These are phyloP conservation scores for Pythium volutum DNA, from an alignment of 352 stramenopile genomes.

Conservation along the genomic window DNA sequence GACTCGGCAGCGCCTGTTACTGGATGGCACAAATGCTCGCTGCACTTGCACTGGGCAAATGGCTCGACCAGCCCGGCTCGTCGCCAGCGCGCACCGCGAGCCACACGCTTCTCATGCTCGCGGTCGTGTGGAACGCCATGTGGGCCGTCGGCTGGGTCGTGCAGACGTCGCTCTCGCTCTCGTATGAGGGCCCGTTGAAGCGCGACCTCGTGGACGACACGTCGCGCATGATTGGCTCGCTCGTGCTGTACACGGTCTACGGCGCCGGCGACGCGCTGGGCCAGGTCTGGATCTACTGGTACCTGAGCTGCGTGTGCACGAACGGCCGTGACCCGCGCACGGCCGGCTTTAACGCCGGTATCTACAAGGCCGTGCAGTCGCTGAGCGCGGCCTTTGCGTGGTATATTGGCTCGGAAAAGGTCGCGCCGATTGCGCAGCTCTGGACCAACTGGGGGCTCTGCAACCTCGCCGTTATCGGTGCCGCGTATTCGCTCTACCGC, in stretches of 20 bases:
- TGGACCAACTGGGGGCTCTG: constrained; percentile 36
- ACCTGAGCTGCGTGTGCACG: constrained; percentile 46
- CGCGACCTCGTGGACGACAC: constrained; percentile 28
- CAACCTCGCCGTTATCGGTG: constrained; percentile 19
- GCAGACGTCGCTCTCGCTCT: constrained; percentile 23
- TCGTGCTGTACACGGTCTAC: constrained; percentile 66
- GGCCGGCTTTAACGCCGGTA: constrained; percentile 45
- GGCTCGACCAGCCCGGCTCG: constrained; percentile 22
- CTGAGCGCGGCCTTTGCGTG: constrained; percentile 35
- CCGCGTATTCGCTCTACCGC: constrained; percentile 13
- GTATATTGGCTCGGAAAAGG: constrained; percentile 30
- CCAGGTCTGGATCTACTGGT: constrained; percentile 81
- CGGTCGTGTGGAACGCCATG: constrained; percentile 32
- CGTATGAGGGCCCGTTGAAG: constrained; percentile 23
- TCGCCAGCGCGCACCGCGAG: background rate
- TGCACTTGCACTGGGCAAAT: constrained; percentile 27
- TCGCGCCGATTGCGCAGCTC: constrained; percentile 29
- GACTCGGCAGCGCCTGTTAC: constrained; percentile 38
- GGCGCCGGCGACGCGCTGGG: constrained; percentile 72
- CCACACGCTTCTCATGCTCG: constrained; percentile 16
- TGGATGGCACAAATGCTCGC: constrained; percentile 45
- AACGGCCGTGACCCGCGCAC: constrained; percentile 34
- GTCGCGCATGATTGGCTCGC: constrained; percentile 20
- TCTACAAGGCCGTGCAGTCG: constrained; percentile 70
- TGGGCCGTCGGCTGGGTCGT: constrained; percentile 35